These are phyloP conservation scores for Solanum hybrid DNA, from an alignment of 305 asterid genomes.

Conservation along the genomic window DNA sequence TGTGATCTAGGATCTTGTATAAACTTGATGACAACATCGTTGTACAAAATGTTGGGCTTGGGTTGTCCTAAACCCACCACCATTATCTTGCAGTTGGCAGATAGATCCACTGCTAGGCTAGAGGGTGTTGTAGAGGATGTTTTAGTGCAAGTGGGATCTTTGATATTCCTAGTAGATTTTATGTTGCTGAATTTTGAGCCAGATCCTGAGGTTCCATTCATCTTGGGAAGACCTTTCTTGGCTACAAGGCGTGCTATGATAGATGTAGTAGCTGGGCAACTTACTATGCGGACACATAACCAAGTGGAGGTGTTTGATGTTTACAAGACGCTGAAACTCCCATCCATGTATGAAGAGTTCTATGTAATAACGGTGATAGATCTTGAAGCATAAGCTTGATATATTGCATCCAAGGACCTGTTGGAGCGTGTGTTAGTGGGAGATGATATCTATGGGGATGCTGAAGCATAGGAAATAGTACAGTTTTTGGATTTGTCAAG, in stretches of 20 bases:
- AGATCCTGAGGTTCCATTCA: not conserved
- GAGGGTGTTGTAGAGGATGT: not conserved
- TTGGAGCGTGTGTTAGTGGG: not conserved
- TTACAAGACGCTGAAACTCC: not conserved
- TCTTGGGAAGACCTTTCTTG: not conserved
- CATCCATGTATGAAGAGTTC: not conserved
- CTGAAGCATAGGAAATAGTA: not conserved
- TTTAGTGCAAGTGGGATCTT: not conserved
- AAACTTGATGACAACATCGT: not conserved
- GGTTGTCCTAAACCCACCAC: not conserved
- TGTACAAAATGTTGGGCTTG: not conserved
- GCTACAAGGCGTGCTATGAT: accelerated
- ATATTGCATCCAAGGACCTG: not conserved
- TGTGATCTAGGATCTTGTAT: no score
- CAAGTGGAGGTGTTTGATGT: not conserved
- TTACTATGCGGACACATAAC: not conserved
- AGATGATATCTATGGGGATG: not conserved
- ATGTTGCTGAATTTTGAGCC: not conserved
- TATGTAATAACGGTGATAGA: not conserved
- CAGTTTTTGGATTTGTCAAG: not conserved
- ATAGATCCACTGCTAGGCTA: not conserved
- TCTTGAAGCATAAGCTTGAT: not conserved
- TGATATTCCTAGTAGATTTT: not conserved
- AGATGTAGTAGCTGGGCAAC: not conserved
- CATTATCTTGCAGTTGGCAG: not conserved